Evolutionary conservation across 2,329 filamentous ascomycete species (phyloP).

Genomic region (Rugonectria rugulosa): DNA sequence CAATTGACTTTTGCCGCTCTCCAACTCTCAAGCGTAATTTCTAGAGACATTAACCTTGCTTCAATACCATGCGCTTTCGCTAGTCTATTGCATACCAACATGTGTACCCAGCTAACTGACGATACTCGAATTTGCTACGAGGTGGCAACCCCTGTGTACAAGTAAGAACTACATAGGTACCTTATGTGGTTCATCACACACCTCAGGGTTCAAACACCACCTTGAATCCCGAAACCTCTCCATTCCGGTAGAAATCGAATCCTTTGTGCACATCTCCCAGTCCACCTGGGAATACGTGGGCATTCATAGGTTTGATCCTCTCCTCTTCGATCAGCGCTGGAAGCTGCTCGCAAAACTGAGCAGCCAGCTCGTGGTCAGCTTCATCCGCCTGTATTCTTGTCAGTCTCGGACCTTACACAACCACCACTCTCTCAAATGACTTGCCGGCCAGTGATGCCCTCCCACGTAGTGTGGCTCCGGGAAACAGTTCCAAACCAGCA

Average conservation of each 20-base stretch:
- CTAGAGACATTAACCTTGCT: too few relatives aligned
- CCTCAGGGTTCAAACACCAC: constrained; percentile 51
- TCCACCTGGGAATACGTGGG: constrained; percentile 39
- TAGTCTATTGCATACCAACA: too few relatives aligned
- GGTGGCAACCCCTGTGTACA: too few relatives aligned
- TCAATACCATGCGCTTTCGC: too few relatives aligned
- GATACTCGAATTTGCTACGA: too few relatives aligned
- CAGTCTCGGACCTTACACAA: background rate
- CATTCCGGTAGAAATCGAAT: constrained; percentile 49
- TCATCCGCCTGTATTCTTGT: constrained; percentile 38
- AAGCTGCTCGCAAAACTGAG: constrained; percentile 48
- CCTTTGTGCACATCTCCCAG: constrained; percentile 43
- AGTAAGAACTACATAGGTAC: too few relatives aligned
- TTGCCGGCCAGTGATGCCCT: constrained; percentile 46
- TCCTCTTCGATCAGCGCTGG: constrained; percentile 44
- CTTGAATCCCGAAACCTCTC: constrained; percentile 49
- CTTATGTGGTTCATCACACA: too few relatives aligned
- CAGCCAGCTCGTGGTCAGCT: constrained; percentile 46
- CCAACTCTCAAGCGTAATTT: too few relatives aligned
- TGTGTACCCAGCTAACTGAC: too few relatives aligned
- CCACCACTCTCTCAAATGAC: constrained; percentile 20
- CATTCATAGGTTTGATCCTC: constrained; percentile 45
- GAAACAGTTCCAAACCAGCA: constrained; percentile 54
- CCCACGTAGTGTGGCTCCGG: constrained; percentile 49
- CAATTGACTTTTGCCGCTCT: too few relatives aligned